phyloP scores from a whole-genome alignment of 805 yeast genomes.

The Yarrowia keelungensis region DNA sequence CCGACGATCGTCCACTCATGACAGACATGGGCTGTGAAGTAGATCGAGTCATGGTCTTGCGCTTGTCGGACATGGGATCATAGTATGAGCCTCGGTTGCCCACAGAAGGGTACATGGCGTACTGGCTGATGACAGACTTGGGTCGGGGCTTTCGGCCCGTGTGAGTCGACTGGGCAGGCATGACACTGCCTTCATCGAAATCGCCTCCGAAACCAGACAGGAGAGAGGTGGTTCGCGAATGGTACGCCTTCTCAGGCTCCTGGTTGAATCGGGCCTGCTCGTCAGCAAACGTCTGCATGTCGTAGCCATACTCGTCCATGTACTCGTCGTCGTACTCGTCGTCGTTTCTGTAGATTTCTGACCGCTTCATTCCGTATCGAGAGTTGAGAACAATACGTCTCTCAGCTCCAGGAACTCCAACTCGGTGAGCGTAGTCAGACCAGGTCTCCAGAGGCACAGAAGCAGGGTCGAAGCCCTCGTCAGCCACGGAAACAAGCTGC shows the following conservation, averaged over 20 bases:
- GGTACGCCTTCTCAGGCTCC: constrained; percentile 31
- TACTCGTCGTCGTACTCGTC: constrained; percentile 39
- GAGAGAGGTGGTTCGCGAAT: constrained; percentile 30
- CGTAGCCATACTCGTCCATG: constrained; percentile 43
- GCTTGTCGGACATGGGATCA: constrained; percentile 25
- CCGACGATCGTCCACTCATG: constrained; percentile 39
- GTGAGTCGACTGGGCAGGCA: constrained; percentile 14
- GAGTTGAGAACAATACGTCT: constrained; percentile 50
- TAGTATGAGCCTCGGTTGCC: constrained; percentile 38
- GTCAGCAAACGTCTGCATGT: constrained; percentile 44
- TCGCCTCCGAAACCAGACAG: constrained; percentile 26
- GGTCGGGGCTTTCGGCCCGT: constrained; percentile 18
- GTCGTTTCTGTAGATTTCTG: constrained; percentile 43
- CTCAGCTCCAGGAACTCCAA: constrained; percentile 52
- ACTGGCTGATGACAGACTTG: constrained; percentile 27
- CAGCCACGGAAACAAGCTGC: constrained; percentile 51
- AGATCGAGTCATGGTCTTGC: constrained; percentile 28
- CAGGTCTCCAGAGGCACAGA: constrained; percentile 52
- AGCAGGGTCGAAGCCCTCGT: constrained; percentile 50
- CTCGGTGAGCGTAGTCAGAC: constrained; percentile 50
- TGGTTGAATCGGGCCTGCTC: constrained; percentile 40
- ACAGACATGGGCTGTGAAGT: constrained; percentile 38
- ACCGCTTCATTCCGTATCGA: constrained; percentile 48
- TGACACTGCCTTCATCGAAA: constrained; percentile 11
- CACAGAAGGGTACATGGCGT: constrained; percentile 35